A percentile compares a stretch with the other conserved stretches of the same genome.
Conservation (phyloP, 2,329 filamentous ascomycete genomes). For the Microdochium nivale region DNA sequence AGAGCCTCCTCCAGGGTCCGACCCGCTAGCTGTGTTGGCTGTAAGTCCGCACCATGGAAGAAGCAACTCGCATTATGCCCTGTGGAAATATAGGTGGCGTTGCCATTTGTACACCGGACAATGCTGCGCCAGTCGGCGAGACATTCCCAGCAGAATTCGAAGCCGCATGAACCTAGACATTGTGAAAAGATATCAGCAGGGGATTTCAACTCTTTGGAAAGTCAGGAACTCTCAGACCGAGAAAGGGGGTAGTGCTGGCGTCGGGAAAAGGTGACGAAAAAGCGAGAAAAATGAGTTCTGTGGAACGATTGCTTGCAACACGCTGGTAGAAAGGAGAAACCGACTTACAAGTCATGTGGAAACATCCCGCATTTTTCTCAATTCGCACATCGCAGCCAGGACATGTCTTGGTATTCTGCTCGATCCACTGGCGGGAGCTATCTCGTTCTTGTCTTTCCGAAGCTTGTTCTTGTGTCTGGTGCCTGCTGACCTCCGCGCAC, state of each 20-base stretch:
- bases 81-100: too few species aligned
- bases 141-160: neutral
- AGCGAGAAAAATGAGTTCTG: too few species aligned
- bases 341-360: neutral
- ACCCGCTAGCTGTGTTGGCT: too few species aligned
- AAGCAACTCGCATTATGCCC: too few species aligned
- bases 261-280: too few species aligned
- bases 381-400: neutral
- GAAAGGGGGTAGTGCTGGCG: too few species aligned
- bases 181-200: neutral
- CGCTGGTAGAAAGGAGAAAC: neutral
- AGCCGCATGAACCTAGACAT: neutral
- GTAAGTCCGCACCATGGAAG: too few species aligned
- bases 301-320: too few species aligned
- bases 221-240: too few species aligned
- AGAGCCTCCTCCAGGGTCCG: too few species aligned
- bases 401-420: neutral
- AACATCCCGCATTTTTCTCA: neutral
- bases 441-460: neutral
- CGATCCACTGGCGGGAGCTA: neutral
- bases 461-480: neutral
- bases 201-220: too few species aligned
- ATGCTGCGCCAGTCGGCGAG: neutral
- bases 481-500: neutral
- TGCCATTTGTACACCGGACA: neutral